These are phyloP conservation scores for Scutellaria barbata DNA, from an alignment of 257 asterid genomes.

Conservation along the genomic window DNA sequence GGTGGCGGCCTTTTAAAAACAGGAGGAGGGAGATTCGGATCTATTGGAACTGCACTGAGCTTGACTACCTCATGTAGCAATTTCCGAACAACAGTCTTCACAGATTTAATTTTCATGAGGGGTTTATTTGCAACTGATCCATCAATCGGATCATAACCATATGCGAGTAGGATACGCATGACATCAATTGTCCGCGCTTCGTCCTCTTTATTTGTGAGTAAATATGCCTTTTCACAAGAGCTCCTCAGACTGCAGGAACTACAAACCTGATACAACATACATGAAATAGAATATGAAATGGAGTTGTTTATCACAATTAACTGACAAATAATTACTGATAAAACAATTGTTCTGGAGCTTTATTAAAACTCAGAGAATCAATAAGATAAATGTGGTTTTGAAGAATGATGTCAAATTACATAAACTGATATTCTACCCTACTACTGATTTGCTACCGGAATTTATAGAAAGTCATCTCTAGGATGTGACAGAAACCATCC, in stretches of 20 bases:
- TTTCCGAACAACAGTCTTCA: slow-evolving; percentile 77
- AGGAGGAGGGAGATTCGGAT: slow-evolving; percentile 95
- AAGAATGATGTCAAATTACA: too few relatives aligned
- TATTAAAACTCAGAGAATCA: too few relatives aligned
- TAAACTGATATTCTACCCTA: too few relatives aligned
- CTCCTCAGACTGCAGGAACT: slow-evolving; percentile 93
- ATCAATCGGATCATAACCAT: slow-evolving; percentile 76
- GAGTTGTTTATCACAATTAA: too few relatives aligned
- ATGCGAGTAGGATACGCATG: slow-evolving; percentile 81
- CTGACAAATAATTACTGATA: too few relatives aligned
- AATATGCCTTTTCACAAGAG: slow-evolving; percentile 89
- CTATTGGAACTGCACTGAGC: slow-evolving; percentile 94
- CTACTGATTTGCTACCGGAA: too few relatives aligned
- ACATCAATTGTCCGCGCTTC: slow-evolving; percentile 89
- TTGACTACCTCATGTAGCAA: slow-evolving; percentile 87
- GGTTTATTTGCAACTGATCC: slow-evolving; percentile 70
- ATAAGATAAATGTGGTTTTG: too few relatives aligned
- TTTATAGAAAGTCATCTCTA: too few relatives aligned
- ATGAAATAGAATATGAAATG: slow-evolving; percentile 26
- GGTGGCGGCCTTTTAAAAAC: slow-evolving; percentile 81
- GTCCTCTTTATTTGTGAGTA: slow-evolving; percentile 91
- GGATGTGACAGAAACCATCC: too few relatives aligned
- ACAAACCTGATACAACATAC: slow-evolving; percentile 69
- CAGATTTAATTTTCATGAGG: slow-evolving; percentile 70
- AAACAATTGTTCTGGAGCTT: too few relatives aligned